Percentiles rank a stretch among this genome's conserved stretches.
These are phyloP conservation scores for Paraleonurus japonicus DNA, from an alignment of 257 asterid genomes.

Conservation along the genomic window DNA sequence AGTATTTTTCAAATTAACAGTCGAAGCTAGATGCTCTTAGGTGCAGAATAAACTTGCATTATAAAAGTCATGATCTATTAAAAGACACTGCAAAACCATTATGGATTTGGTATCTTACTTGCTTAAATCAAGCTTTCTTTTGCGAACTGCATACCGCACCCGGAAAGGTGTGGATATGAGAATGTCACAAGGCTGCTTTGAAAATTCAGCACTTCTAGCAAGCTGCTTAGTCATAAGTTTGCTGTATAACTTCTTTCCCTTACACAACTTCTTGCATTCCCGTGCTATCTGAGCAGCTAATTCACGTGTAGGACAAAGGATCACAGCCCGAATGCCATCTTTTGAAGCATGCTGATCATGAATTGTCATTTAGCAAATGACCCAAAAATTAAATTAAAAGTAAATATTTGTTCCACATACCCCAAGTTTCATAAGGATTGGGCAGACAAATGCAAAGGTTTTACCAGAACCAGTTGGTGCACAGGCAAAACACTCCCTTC, in stretches of 20 bases:
- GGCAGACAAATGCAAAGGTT: slow-evolving; percentile 85
- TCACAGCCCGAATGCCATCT: slow-evolving; percentile 79
- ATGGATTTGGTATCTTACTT: slow-evolving; percentile 49
- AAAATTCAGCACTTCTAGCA: slow-evolving; percentile 73
- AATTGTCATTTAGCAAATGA: slow-evolving; percentile 31
- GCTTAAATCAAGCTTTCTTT: slow-evolving; percentile 88
- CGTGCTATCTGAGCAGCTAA: slow-evolving; percentile 96
- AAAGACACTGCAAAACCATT: neutral
- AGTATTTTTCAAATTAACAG: neutral
- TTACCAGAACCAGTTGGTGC: slow-evolving; percentile 99
- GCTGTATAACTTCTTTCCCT: slow-evolving; percentile 77
- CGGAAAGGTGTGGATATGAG: slow-evolving; percentile 89
- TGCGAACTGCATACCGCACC: slow-evolving; percentile 64
- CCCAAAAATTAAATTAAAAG: neutral
- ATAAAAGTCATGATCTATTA: neutral
- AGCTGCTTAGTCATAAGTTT: slow-evolving; percentile 90
- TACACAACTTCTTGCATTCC: slow-evolving; percentile 83
- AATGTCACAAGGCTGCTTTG: slow-evolving; percentile 82
- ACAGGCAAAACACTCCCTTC: slow-evolving; percentile 93
- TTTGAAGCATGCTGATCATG: slow-evolving; percentile 62
- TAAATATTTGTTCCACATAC: slow-evolving; percentile 29
- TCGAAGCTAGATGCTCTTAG: neutral
- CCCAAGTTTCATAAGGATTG: slow-evolving; percentile 81
- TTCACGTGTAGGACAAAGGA: slow-evolving; percentile 93
- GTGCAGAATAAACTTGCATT: neutral